phyloP scores from a whole-genome alignment of 257 asterid genomes.

The Leptodermis oblonga region DNA sequence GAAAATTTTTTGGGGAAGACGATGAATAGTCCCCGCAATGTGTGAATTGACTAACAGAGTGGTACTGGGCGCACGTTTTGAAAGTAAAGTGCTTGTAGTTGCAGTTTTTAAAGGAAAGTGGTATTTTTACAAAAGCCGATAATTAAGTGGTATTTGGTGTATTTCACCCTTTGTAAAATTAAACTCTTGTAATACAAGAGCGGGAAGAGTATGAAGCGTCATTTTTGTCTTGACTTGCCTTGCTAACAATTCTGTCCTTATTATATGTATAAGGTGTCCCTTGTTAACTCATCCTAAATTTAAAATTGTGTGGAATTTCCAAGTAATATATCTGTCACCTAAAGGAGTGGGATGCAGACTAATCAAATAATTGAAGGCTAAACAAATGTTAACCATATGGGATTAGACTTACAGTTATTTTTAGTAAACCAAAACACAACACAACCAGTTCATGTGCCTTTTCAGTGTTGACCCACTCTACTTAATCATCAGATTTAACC shows the following conservation, averaged over 20 bases:
- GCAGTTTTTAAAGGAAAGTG: no score
- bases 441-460: constrained; percentile 6
- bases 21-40: no score
- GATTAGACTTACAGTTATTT: not conserved
- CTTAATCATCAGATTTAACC: not conserved
- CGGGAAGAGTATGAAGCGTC: no score
- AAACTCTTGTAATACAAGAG: no score
- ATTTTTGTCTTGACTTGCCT: not conserved
- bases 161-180: no score
- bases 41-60: no score
- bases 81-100: no score
- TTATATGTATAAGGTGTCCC: not conserved
- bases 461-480: constrained; percentile 8
- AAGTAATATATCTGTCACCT: constrained; percentile 6
- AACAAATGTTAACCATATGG: not conserved
- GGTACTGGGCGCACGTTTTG: no score
- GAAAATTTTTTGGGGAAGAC: no score
- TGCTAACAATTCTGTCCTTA: no score
- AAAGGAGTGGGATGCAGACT: not conserved
- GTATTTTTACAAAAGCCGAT: no score
- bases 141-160: no score
- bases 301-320: not conserved
- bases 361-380: not conserved
- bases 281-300: not conserved
- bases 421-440: not conserved